Conservation (phyloP, 2,329 filamentous ascomycete genomes). For the Diaporthe sp. region DNA sequence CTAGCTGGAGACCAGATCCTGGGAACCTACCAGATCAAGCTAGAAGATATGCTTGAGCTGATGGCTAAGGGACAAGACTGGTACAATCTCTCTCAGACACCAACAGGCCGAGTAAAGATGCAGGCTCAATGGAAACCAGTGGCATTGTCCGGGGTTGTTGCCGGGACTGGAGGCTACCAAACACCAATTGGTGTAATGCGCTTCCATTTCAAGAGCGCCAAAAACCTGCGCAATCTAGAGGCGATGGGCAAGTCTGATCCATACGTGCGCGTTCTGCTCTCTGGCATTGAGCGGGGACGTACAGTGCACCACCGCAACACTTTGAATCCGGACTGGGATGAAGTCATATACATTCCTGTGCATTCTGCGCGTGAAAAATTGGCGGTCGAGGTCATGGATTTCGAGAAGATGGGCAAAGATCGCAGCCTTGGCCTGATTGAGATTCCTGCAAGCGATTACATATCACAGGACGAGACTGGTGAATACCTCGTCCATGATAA, state of each 20-base stretch:
- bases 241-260: constrained; percentile 97
- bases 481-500: constrained; percentile 85
- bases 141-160: constrained; percentile 81
- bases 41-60: constrained; percentile 92
- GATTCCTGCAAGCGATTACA: constrained; percentile 82
- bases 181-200: constrained; percentile 96
- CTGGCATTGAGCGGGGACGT: constrained; percentile 89
- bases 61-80: constrained; percentile 96
- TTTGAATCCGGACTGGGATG: constrained; percentile 94
- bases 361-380: constrained; percentile 88
- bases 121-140: constrained; percentile 96
- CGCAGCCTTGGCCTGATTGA: constrained; percentile 88
- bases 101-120: constrained; percentile 90
- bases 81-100: constrained; percentile 88
- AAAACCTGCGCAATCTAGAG: constrained; percentile 90
- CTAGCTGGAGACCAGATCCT: constrained; percentile 85
- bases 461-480: constrained; percentile 82
- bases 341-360: constrained; percentile 93
- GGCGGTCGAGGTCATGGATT: constrained; percentile 94
- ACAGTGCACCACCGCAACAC: constrained; percentile 98
- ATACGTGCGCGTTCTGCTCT: constrained; percentile 89
- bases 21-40: constrained; percentile 93
- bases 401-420: constrained; percentile 92
- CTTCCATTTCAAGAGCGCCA: constrained; percentile 88
- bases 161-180: constrained; percentile 88